These are phyloP conservation scores for Entomortierella lignicola DNA, from an alignment of 192 early-diverging fungal species.

Conservation along the genomic window DNA sequence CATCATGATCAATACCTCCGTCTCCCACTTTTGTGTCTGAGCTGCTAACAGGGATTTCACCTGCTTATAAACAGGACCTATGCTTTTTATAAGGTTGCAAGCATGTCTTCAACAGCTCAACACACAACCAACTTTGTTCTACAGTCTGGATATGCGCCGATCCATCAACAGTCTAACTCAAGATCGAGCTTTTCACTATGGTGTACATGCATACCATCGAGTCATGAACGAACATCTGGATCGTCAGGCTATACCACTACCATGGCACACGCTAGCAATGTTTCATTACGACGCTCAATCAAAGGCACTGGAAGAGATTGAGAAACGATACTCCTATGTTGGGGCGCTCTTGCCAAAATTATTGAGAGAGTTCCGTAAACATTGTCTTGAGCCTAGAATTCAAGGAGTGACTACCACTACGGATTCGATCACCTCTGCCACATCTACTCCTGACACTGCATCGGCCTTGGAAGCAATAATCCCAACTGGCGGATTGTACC, in stretches of 20 bases:
- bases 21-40: no score
- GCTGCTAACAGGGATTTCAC: no score
- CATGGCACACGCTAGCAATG: constrained; percentile 36
- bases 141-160: neutral
- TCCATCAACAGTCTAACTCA: neutral
- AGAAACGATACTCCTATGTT: neutral
- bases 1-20: no score
- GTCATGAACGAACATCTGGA: constrained; percentile 37
- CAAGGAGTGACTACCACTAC: neutral
- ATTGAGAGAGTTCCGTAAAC: constrained; percentile 5
- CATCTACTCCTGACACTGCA: no score
- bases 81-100: constrained; percentile 9
- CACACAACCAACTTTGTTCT: neutral
- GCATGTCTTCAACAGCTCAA: constrained; percentile 9
- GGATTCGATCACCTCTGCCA: neutral
- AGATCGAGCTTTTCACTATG: constrained; percentile 5
- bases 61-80: neutral
- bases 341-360: neutral
- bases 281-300: constrained; percentile 31
- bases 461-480: constrained; percentile 1
- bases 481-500: constrained; percentile 25
- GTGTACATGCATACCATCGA: constrained; percentile 11
- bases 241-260: constrained; percentile 19
- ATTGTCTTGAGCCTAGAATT: constrained; percentile 11
- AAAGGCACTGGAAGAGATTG: constrained; percentile 27